These are phyloP conservation scores for Pseudevernia furfuracea DNA, from an alignment of 495 filamentous ascomycete species.

Conservation along the genomic window DNA sequence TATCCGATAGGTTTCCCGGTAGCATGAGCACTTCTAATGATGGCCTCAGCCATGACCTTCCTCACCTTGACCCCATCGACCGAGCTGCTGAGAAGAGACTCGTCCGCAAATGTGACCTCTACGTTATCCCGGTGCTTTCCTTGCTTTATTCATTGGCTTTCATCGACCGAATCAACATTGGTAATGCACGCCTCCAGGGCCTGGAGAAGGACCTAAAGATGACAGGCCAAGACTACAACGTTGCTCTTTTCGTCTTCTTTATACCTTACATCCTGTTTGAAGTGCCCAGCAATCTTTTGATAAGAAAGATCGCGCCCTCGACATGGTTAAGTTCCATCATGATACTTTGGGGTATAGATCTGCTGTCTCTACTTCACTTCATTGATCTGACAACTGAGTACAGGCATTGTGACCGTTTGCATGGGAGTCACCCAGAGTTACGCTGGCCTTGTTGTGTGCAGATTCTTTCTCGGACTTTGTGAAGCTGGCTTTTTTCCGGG, in stretches of 20 bases:
- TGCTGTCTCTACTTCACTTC: background rate
- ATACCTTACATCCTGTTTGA: slow-evolving; percentile 59
- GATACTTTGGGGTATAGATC: slow-evolving; percentile 44
- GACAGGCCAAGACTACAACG: slow-evolving; percentile 48
- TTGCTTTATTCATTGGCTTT: slow-evolving; percentile 38
- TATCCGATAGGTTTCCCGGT: slow-evolving; percentile 7
- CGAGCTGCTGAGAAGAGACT: slow-evolving; percentile 32
- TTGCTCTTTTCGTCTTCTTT: slow-evolving; percentile 59
- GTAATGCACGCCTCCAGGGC: slow-evolving; percentile 56
- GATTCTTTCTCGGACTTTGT: slow-evolving; percentile 52
- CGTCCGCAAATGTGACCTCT: slow-evolving; percentile 36
- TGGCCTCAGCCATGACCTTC: slow-evolving; percentile 6
- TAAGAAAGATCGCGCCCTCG: slow-evolving; percentile 57
- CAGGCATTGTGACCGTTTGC: slow-evolving; percentile 46
- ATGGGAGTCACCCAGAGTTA: slow-evolving; percentile 50
- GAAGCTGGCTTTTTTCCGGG: slow-evolving; percentile 54
- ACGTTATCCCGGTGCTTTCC: slow-evolving; percentile 36
- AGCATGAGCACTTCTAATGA: slow-evolving; percentile 11
- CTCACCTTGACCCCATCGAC: slow-evolving; percentile 19
- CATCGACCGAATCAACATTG: slow-evolving; percentile 50
- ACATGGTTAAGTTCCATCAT: slow-evolving; percentile 49
- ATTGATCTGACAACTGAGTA: background rate
- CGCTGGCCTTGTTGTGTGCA: slow-evolving; percentile 48
- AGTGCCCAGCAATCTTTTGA: slow-evolving; percentile 57
- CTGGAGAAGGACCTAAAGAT: slow-evolving; percentile 52